These are phyloP conservation scores for Aspergillus fijiensis DNA, from an alignment of 2,329 filamentous ascomycete genomes.

Conservation along the genomic window DNA sequence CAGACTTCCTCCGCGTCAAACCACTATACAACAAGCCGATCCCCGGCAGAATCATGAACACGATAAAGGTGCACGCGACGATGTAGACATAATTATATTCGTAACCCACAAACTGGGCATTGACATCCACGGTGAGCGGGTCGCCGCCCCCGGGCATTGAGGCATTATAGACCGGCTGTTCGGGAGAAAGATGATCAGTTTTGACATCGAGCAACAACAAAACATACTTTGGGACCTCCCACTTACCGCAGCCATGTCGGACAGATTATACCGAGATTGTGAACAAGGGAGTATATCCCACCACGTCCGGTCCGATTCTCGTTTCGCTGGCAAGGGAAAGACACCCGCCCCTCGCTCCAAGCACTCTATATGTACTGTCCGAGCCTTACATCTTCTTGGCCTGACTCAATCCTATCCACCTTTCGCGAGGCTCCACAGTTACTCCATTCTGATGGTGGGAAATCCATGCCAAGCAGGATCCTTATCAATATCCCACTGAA, in stretches of 20 bases:
- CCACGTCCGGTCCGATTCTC: too few relatives aligned
- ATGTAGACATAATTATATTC: constrained; percentile 64
- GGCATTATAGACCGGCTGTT: constrained; percentile 36
- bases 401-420: too few relatives aligned
- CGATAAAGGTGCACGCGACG: constrained; percentile 57
- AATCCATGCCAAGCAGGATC: too few relatives aligned
- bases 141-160: constrained; percentile 55
- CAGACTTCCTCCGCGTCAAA: constrained; percentile 62
- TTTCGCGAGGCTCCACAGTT: too few relatives aligned
- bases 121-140: constrained; percentile 54
- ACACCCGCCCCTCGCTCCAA: too few relatives aligned
- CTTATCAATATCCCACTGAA: too few relatives aligned
- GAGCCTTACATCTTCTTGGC: constrained; percentile 2
- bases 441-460: too few relatives aligned
- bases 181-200: neutral
- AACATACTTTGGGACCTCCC: too few relatives aligned
- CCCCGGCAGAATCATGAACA: constrained; percentile 67
- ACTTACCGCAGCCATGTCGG: neutral
- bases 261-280: neutral
- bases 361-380: neutral
- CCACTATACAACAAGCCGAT: constrained; percentile 66
- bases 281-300: too few relatives aligned
- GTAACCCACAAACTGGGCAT: constrained; percentile 57
- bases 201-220: neutral
- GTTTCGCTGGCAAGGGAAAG: too few relatives aligned